These are phyloP conservation scores for Entelexis paramagnoliae DNA, from an alignment of 1,139 yeast species.

Conservation along the genomic window DNA sequence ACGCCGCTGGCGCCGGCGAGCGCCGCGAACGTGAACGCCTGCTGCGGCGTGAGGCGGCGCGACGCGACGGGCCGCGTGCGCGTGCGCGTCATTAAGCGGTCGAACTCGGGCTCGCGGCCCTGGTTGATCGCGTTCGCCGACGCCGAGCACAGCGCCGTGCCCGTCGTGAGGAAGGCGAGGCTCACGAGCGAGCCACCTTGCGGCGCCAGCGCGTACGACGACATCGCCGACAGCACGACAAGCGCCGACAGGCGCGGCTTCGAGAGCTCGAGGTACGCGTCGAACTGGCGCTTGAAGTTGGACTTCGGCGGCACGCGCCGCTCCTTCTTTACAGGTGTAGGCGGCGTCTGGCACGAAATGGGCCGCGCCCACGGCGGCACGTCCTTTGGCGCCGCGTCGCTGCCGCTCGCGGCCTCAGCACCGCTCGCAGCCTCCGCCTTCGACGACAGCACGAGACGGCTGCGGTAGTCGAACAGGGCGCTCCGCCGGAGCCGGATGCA, in stretches of 20 bases:
- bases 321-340: background rate
- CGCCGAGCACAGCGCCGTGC: constrained; percentile 82
- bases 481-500: background rate
- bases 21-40: constrained; percentile 75
- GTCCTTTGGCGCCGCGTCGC: background rate
- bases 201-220: constrained; percentile 90
- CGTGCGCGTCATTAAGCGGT: constrained; percentile 79
- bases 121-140: constrained; percentile 94
- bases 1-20: constrained; percentile 63
- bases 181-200: constrained; percentile 54
- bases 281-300: constrained; percentile 3
- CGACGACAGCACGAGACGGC: background rate
- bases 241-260: constrained; percentile 82
- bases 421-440: background rate
- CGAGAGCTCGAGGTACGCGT: constrained; percentile 57
- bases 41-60: constrained; percentile 61
- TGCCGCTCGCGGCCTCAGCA: background rate
- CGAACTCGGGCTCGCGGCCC: constrained; percentile 92
- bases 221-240: constrained; percentile 82
- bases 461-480: background rate
- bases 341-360: constrained; percentile 26
- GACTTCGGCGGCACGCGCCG: background rate
- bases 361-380: constrained; percentile 22
- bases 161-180: constrained; percentile 61
- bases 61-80: constrained; percentile 83